A percentile compares a stretch with the other conserved stretches of the same genome.
Conservation (phyloP, 2,329 filamentous ascomycete species). For the Neopestalotiopsis sp. region DNA sequence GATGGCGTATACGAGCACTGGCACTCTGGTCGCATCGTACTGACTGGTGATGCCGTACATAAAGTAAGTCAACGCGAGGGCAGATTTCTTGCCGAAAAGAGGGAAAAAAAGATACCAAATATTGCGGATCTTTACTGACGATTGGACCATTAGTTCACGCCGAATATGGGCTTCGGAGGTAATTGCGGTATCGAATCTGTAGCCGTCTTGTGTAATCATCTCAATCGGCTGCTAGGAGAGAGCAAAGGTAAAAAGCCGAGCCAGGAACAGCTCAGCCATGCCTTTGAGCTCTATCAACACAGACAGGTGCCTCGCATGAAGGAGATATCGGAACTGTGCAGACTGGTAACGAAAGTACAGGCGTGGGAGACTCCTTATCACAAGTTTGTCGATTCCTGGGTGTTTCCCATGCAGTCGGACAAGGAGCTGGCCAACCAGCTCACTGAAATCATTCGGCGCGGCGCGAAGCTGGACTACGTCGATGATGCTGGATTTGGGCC, state of each 20-base stretch:
- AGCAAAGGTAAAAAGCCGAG: conserved; percentile 10
- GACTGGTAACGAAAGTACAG: conserved; percentile 7
- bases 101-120: not conserved
- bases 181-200: conserved; percentile 17
- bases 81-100: not conserved
- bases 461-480: too few species aligned
- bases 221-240: conserved; percentile 1
- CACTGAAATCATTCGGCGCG: too few species aligned
- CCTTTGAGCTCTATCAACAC: conserved; percentile 5
- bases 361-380: not conserved
- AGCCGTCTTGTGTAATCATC: conserved; percentile 13
- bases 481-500: too few species aligned
- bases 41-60: conserved; percentile 43
- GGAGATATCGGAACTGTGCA: conserved; percentile 2
- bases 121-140: not conserved
- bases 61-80: conserved; percentile 35
- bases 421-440: too few species aligned
- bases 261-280: not conserved
- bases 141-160: not conserved
- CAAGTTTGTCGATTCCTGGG: too few species aligned
- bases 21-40: conserved; percentile 39
- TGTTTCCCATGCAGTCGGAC: too few species aligned
- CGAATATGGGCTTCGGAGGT: conserved; percentile 19
- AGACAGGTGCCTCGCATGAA: not conserved
- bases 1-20: conserved; percentile 41